Evolutionary conservation across 2,329 filamentous ascomycete species (phyloP).

Genomic region (Neonectria magnoliae): DNA sequence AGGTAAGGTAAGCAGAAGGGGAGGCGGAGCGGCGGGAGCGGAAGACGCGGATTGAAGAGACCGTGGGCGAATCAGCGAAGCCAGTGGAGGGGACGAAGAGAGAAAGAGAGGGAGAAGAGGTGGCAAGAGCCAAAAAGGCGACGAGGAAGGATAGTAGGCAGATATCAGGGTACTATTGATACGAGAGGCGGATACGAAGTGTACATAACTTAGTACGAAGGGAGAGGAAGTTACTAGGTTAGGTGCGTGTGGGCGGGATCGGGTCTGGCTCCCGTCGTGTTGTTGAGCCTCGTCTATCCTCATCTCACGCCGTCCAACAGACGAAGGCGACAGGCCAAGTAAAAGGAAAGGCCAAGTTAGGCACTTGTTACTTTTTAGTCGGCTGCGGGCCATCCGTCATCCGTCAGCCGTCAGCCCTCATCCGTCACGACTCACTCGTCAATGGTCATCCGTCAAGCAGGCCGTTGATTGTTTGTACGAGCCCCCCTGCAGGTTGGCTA

Average conservation of each 20-base stretch:
- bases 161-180: not conserved
- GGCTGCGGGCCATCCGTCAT: slow-evolving; percentile 4
- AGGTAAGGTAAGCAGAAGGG: not conserved
- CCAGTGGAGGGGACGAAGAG: not conserved
- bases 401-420: slow-evolving; percentile 1
- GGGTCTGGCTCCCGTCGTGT: slow-evolving; percentile 24
- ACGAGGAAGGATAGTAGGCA: not conserved
- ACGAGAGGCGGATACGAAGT: not conserved
- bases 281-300: slow-evolving; percentile 27
- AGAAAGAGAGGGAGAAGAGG: not conserved
- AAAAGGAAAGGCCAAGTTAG: slow-evolving; percentile 22
- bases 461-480: slow-evolving; percentile 19
- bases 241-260: slow-evolving; percentile 25
- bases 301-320: slow-evolving; percentile 14
- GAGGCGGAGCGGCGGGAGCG: not conserved
- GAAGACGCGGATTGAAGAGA: not conserved
- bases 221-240: not conserved
- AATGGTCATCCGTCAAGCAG: not conserved
- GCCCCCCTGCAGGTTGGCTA: not conserved
- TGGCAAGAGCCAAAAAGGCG: not conserved
- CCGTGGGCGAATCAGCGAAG: not conserved
- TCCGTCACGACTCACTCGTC: not conserved
- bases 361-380: slow-evolving; percentile 5
- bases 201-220: not conserved
- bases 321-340: slow-evolving; percentile 6